phyloP scores from a whole-genome alignment of 768 basidiomycete species.

The Mycena rosella region DNA sequence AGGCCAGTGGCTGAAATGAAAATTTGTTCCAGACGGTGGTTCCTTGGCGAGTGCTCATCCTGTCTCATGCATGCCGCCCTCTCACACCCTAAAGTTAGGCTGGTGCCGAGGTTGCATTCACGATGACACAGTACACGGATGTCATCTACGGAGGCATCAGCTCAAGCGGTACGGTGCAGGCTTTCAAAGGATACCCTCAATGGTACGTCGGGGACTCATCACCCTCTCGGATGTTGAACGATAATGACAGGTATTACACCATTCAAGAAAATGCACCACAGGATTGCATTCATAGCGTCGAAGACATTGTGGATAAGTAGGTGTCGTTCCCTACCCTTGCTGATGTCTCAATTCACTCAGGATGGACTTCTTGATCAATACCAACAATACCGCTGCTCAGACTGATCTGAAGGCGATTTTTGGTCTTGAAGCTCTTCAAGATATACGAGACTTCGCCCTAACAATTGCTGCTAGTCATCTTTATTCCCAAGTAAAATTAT shows the following conservation, averaged over 20 bases:
- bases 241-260: constrained; percentile 27
- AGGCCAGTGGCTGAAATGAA: not conserved
- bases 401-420: constrained; percentile 26
- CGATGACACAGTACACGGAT: constrained; percentile 20
- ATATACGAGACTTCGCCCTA: constrained; percentile 25
- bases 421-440: constrained; percentile 23
- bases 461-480: constrained; percentile 26
- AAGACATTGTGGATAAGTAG: constrained; percentile 30
- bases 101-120: constrained; percentile 27
- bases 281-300: constrained; percentile 26
- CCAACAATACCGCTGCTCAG: constrained; percentile 17
- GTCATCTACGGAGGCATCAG: constrained; percentile 31
- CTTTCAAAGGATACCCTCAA: constrained; percentile 23
- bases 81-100: no score
- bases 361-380: constrained; percentile 30
- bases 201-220: constrained; percentile 11
- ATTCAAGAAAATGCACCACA: constrained; percentile 29
- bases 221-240: not conserved
- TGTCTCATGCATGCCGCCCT: no score
- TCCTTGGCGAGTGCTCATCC: no score
- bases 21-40: constrained; percentile 20
- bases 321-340: not conserved
- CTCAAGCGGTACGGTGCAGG: constrained; percentile 28
- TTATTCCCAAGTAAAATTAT: constrained; percentile 23
- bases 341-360: constrained; percentile 7